These are phyloP conservation scores for Curvularia sp. DNA, from an alignment of 2,329 filamentous ascomycete species.

Conservation along the genomic window DNA sequence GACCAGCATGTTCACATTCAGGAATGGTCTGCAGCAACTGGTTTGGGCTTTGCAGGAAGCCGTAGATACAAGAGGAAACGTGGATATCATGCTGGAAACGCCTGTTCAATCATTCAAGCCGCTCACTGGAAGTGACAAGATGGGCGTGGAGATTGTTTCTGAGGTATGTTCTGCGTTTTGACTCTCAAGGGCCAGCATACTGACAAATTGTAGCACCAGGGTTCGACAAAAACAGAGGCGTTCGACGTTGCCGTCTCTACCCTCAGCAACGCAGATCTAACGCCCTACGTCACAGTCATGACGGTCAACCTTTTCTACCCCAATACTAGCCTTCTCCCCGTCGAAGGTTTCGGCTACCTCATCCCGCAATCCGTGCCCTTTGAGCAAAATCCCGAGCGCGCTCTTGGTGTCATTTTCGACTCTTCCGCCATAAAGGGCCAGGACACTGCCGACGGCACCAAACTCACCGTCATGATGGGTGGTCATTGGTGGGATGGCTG, in stretches of 20 bases:
- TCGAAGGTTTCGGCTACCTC: slow-evolving; percentile 86
- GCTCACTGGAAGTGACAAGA: slow-evolving; percentile 9
- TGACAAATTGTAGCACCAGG: slow-evolving; percentile 25
- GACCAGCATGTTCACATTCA: slow-evolving; percentile 54
- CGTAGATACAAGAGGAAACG: slow-evolving; percentile 48
- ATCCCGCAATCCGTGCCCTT: slow-evolving; percentile 76
- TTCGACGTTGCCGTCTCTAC: slow-evolving; percentile 45
- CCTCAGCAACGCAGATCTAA: slow-evolving; percentile 55
- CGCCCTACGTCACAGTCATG: slow-evolving; percentile 80
- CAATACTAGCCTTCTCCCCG: slow-evolving; percentile 67
- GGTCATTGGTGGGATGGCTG: slow-evolving; percentile 87
- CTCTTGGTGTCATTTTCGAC: slow-evolving; percentile 92
- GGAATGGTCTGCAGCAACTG: slow-evolving; percentile 53
- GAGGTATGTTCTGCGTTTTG: slow-evolving; percentile 28
- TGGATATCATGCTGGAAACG: slow-evolving; percentile 50
- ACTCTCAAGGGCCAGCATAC: background rate
- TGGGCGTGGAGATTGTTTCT: slow-evolving; percentile 34
- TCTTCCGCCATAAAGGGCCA: slow-evolving; percentile 68
- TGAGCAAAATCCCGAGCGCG: slow-evolving; percentile 79
- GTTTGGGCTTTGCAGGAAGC: slow-evolving; percentile 45
- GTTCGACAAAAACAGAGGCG: slow-evolving; percentile 23
- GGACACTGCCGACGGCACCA: slow-evolving; percentile 71
- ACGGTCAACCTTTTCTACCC: slow-evolving; percentile 89
- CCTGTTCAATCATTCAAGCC: slow-evolving; percentile 33
- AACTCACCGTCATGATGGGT: slow-evolving; percentile 92